Evolutionary conservation across 1,284 basidiomycete genomes (phyloP), one percentile per base, ranked within the genome.

Genomic region (Rhodotorula sp.): DNA sequence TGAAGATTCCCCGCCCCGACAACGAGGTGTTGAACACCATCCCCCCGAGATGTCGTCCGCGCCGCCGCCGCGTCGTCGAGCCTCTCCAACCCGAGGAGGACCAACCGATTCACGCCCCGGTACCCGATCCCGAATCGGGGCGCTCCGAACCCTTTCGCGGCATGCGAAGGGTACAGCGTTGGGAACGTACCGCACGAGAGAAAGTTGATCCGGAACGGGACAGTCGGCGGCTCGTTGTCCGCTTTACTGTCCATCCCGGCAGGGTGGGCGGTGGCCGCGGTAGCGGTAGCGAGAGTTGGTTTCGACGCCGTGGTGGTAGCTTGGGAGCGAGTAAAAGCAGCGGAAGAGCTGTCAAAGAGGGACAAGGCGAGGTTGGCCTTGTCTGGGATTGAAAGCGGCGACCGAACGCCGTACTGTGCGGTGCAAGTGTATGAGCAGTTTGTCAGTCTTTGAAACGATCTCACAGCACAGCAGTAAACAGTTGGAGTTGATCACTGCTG

Each of bases 331-430:
- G 48, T 26, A 15, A 48, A 31, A 48, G 56, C 46, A 15, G 39
- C 5, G 20, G 61, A 26, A 23, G 59, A 10, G 3, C 46, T 43
- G 43, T 56, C 12, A 31, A 73, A 71, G 58, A 73, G 69, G 15
- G 68, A 67, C 62, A 70, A 62, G 16, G 47, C 69, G 23, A 73
- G 68, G n/a, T 46, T 8, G 3, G 71, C 71, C 47, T 73, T 73
- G 16, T 62, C 46, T 0, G 69, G 71, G 14, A 73, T 51, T 10
- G 46, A 34, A 23, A 73, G n/a, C 18, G 70, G 47, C n/a, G 58
- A 58, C 0, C 51, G 29, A 6, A 73, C 57, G 20, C 59, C 65
- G 65, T 73, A 73, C 70, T 71, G 48, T 12, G 52, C 14, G 3
- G 3, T 18, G 14, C 10, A 21, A n/a, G n/a, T n/a, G n/a, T n/a